Evolutionary conservation across 257 asterid genomes (phyloP).

Genomic region (Verbena officinalis): DNA sequence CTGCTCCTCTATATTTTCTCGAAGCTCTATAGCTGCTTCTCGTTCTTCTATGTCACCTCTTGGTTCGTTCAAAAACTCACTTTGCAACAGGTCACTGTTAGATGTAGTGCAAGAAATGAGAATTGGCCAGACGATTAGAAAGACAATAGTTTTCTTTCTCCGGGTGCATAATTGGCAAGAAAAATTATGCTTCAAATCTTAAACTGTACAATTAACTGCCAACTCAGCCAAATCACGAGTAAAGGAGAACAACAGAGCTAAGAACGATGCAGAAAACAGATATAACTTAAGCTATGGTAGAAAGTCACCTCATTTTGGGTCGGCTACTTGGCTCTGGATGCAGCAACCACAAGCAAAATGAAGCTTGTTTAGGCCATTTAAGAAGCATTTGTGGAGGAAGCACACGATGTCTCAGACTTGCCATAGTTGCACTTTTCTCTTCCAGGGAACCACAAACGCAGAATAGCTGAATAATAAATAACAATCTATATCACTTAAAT

Average conservation of each 20-base stretch:
- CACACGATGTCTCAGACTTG: constrained; percentile 82
- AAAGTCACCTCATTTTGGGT: constrained; percentile 73
- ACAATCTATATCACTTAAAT: constrained; percentile 22
- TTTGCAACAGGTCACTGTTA: constrained; percentile 81
- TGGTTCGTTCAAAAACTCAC: constrained; percentile 85
- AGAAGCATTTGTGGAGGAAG: constrained; percentile 94
- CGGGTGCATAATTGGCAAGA: background rate
- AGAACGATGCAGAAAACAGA: too few relatives aligned
- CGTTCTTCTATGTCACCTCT: constrained; percentile 78
- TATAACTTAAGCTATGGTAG: background rate
- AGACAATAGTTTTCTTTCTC: background rate
- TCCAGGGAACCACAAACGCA: constrained; percentile 55
- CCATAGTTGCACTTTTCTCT: constrained; percentile 81
- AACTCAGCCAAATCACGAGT: background rate
- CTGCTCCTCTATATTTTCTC: constrained; percentile 85
- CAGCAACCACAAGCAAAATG: constrained; percentile 93
- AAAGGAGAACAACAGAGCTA: background rate
- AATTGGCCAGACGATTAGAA: background rate
- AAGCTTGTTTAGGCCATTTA: constrained; percentile 98
- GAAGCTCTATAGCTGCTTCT: constrained; percentile 77
- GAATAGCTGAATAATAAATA: constrained; percentile 66
- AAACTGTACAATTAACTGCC: background rate
- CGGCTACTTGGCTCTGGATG: constrained; percentile 90
- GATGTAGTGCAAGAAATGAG: constrained; percentile 23
- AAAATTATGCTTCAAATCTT: background rate